Percentiles rank a stretch among this genome's conserved stretches.
Evolutionary conservation across 2,329 filamentous ascomycete genomes (phyloP).

Genomic region (Fusarium sp.): DNA sequence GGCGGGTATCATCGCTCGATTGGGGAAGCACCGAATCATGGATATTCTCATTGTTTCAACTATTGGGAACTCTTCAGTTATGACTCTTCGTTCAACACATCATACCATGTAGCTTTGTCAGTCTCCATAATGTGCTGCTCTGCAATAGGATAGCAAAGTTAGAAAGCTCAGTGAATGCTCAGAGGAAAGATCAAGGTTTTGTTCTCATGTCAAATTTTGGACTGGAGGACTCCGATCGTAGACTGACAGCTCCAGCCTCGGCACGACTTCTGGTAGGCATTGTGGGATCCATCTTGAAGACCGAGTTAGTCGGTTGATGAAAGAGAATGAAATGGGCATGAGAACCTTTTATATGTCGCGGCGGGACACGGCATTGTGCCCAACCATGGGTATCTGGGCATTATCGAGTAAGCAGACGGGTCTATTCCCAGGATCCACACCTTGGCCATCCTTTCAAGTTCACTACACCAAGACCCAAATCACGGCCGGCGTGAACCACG

Average conservation of each 20-base stretch:
- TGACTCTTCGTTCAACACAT: slow-evolving; percentile 10
- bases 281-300: slow-evolving; percentile 4
- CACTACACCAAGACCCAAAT: slow-evolving; percentile 26
- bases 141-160: not conserved
- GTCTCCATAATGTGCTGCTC: not conserved
- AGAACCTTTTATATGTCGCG: slow-evolving; percentile 34
- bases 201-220: slow-evolving; percentile 1
- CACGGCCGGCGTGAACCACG: slow-evolving; percentile 26
- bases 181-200: not conserved
- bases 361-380: slow-evolving; percentile 10
- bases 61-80: slow-evolving; percentile 3
- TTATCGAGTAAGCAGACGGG: slow-evolving; percentile 21
- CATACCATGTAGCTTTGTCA: slow-evolving; percentile 10
- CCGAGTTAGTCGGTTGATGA: slow-evolving; percentile 1
- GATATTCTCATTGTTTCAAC: slow-evolving; percentile 1
- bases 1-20: slow-evolving; percentile 3
- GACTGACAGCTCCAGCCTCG: not conserved
- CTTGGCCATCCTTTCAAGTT: slow-evolving; percentile 14
- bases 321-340: slow-evolving; percentile 8
- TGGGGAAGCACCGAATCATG: slow-evolving; percentile 5
- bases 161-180: not conserved
- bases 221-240: not conserved
- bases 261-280: not conserved
- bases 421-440: slow-evolving; percentile 26
- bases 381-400: slow-evolving; percentile 8